Percentiles rank a stretch among this genome's conserved stretches.
Conservation (phyloP, 768 basidiomycete genomes). For the Russula vinacea region DNA sequence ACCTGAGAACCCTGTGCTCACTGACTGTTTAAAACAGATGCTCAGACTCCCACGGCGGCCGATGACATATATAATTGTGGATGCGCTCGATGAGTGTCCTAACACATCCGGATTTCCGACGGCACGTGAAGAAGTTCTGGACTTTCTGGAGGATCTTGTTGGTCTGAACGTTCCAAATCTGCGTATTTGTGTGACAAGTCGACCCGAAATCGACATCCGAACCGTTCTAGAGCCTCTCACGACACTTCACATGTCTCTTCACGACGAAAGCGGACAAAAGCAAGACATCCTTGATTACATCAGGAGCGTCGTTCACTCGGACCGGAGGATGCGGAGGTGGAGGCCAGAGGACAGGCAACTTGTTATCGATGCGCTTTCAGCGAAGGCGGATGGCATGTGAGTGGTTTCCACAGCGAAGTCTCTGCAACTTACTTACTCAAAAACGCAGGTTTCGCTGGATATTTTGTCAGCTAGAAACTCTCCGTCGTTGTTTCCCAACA, state of each 20-base stretch:
- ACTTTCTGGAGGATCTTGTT: not conserved
- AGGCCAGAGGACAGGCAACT: not conserved
- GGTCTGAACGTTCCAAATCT: not conserved
- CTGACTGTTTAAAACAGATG: not conserved
- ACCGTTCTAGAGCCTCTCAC: not conserved
- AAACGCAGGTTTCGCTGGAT: slow-evolving; percentile 17
- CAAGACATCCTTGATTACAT: slow-evolving; percentile 11
- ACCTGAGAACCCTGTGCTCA: not conserved
- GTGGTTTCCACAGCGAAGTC: not conserved
- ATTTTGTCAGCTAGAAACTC: slow-evolving; percentile 6
- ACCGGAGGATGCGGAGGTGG: slow-evolving; percentile 16
- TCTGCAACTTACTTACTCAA: not conserved
- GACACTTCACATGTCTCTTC: slow-evolving; percentile 3
- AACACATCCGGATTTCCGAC: slow-evolving; percentile 1
- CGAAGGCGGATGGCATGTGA: slow-evolving; percentile 21
- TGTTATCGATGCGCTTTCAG: slow-evolving; percentile 5
- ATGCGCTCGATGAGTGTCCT: slow-evolving; percentile 22
- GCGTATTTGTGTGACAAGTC: slow-evolving; percentile 14
- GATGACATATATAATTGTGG: slow-evolving; percentile 4
- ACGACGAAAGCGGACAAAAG: slow-evolving; percentile 6
- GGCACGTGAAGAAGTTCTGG: slow-evolving; percentile 7
- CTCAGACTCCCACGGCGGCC: not conserved
- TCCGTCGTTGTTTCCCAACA: slow-evolving; percentile 4
- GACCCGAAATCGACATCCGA: slow-evolving; percentile 11
- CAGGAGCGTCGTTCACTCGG: not conserved